A percentile compares a stretch with the other conserved stretches of the same genome.
Evolutionary conservation across 2,329 filamentous ascomycete genomes (phyloP).

Genomic region (Falciphora oryzae): DNA sequence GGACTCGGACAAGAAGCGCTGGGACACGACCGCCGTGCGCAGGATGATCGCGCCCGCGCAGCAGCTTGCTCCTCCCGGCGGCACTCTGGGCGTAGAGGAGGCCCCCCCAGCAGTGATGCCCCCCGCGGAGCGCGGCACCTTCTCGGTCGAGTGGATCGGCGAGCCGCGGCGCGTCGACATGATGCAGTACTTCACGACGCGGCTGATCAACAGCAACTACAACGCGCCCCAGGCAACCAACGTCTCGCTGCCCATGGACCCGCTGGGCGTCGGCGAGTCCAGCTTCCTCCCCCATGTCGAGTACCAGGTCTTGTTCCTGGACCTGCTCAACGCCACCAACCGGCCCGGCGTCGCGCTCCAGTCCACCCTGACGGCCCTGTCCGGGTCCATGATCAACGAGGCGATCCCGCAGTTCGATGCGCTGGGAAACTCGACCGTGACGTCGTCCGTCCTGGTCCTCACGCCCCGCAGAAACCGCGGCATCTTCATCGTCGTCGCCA

Average conservation of each 20-base stretch:
- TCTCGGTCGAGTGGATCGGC: conserved; percentile 13
- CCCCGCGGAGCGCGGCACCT: conserved; percentile 14
- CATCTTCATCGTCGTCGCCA: conserved; percentile 11
- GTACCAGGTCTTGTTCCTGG: conserved; percentile 16
- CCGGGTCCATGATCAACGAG: conserved; percentile 16
- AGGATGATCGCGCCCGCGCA: conserved; percentile 15
- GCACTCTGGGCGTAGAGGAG: not conserved
- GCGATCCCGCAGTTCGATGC: conserved; percentile 15
- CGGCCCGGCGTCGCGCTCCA: conserved; percentile 18
- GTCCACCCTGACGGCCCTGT: conserved; percentile 14
- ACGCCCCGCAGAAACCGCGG: conserved; percentile 14
- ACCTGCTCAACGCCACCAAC: conserved; percentile 16
- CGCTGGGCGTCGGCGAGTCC: conserved; percentile 12
- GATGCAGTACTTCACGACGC: conserved; percentile 15
- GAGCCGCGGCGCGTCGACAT: conserved; percentile 11
- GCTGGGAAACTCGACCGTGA: conserved; percentile 11
- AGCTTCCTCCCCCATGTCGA: conserved; percentile 17
- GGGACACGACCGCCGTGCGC: conserved; percentile 14
- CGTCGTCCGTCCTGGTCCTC: conserved; percentile 11
- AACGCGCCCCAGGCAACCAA: conserved; percentile 52
- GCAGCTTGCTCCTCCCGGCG: too few species aligned
- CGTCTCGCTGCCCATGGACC: conserved; percentile 43
- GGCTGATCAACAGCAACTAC: conserved; percentile 32
- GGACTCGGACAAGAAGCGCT: conserved; percentile 12
- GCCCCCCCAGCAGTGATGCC: not conserved